Evolutionary conservation across 2,329 filamentous ascomycete genomes (phyloP).

Genomic region (Paracoccidioides brasiliensis): DNA sequence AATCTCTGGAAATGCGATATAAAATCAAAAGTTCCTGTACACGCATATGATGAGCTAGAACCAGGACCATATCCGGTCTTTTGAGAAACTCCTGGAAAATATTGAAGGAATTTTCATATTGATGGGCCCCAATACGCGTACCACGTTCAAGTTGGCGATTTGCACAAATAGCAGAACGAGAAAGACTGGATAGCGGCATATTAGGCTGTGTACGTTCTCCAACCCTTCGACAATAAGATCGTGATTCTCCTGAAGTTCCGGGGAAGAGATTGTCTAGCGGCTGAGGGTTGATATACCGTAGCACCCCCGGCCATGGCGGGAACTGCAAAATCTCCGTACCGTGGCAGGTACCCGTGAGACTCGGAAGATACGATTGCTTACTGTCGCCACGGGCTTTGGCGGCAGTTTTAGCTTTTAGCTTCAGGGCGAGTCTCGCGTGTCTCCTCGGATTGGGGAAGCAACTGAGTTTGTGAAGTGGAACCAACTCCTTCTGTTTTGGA

Average conservation of each 20-base stretch:
- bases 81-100: constrained; percentile 10
- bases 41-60: constrained; percentile 42
- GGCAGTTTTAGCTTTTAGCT: too few relatives aligned
- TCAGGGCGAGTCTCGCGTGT: neutral
- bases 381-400: neutral
- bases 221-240: neutral
- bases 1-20: constrained; percentile 50
- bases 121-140: neutral
- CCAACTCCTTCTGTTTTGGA: neutral
- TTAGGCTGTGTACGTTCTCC: neutral
- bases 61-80: constrained; percentile 39
- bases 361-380: neutral
- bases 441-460: neutral
- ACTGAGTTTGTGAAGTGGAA: neutral
- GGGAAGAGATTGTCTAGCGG: neutral
- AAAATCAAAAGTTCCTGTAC: constrained; percentile 48
- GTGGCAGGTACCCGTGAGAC: neutral
- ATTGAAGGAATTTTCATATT: constrained; percentile 3
- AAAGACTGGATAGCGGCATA: neutral
- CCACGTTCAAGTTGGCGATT: neutral
- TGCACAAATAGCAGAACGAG: neutral
- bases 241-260: neutral
- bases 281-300: neutral
- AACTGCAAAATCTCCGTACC: neutral
- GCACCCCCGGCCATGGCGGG: neutral